These are phyloP conservation scores for Phaeodactylum tricornutum DNA, from an alignment of 108 stramenopile species.

Conservation along the genomic window DNA sequence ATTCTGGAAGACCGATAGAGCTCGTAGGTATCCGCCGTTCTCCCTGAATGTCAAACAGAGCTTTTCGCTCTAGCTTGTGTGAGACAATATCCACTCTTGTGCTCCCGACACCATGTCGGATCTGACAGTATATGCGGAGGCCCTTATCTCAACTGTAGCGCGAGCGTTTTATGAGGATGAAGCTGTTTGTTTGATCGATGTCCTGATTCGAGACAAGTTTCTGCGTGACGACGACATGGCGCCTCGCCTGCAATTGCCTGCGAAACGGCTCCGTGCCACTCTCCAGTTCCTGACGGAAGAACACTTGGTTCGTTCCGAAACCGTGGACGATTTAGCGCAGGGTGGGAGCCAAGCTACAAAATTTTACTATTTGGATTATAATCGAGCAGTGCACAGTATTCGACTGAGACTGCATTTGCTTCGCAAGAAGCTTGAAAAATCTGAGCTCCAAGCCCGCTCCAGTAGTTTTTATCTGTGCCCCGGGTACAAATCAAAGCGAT, in stretches of 20 bases:
- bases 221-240: slow-evolving; percentile 90
- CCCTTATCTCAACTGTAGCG: slow-evolving; percentile 71
- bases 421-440: slow-evolving; percentile 51
- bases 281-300: slow-evolving; percentile 78
- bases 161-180: slow-evolving; percentile 88
- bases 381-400: slow-evolving; percentile 76
- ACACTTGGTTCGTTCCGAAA: slow-evolving; percentile 72
- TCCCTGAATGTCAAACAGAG: no score
- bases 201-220: slow-evolving; percentile 80
- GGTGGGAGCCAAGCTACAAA: slow-evolving; percentile 82
- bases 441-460: slow-evolving; percentile 60
- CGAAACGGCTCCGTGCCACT: slow-evolving; percentile 64
- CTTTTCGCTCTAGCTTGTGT: no score
- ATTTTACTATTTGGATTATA: slow-evolving; percentile 78
- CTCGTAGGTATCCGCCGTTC: no score
- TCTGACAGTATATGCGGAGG: slow-evolving; percentile 64
- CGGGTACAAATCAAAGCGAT: slow-evolving; percentile 54
- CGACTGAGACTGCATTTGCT: slow-evolving; percentile 72
- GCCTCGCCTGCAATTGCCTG: slow-evolving; percentile 54
- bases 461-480: slow-evolving; percentile 75
- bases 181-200: slow-evolving; percentile 75
- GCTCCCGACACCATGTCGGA: no score
- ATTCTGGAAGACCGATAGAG: no score
- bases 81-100: no score
- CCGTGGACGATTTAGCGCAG: slow-evolving; percentile 79